Conservation (phyloP, 371 early-diverging fungal species). For the Syncephalastrum sp. region DNA sequence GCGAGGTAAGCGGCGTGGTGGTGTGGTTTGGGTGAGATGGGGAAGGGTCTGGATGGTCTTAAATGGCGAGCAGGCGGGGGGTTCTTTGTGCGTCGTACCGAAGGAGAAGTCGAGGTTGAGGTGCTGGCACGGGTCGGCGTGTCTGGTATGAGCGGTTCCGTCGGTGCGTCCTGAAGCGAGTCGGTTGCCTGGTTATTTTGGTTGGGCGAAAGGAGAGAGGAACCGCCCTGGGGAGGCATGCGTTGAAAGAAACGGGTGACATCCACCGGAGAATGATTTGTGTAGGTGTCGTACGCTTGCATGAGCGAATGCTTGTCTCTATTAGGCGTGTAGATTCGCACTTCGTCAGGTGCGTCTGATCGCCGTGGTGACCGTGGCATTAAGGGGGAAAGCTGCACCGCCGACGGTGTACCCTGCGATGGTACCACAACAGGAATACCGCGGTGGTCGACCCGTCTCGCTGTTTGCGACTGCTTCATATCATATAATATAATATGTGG, state of each 20-base stretch:
- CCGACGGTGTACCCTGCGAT: neutral
- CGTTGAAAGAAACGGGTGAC: conserved; percentile 14
- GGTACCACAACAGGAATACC: conserved; percentile 17
- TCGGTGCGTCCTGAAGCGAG: conserved; percentile 19
- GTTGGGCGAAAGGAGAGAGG: neutral
- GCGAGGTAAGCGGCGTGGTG: conserved; percentile 1
- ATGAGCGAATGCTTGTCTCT: conserved; percentile 13
- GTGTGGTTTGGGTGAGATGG: neutral
- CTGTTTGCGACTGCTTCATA: too few species aligned
- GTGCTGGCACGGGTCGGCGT: neutral
- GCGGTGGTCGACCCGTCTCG: conserved; percentile 18
- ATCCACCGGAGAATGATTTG: conserved; percentile 8
- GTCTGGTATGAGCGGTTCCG: conserved; percentile 11
- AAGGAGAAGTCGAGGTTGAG: neutral
- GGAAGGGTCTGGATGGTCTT: neutral
- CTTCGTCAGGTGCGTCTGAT: conserved; percentile 16
- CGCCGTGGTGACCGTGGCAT: conserved; percentile 6
- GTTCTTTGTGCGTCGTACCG: neutral
- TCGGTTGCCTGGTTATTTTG: neutral
- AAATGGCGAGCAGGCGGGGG: too few species aligned
- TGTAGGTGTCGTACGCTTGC: conserved; percentile 13
- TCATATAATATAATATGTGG: too few species aligned
- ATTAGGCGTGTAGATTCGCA: conserved; percentile 12
- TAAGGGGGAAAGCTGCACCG: neutral
- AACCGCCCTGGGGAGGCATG: neutral